Base-by-base conservation (phyloP, 2,329 filamentous ascomycete species). In the Neonectria ditissima region DNA sequence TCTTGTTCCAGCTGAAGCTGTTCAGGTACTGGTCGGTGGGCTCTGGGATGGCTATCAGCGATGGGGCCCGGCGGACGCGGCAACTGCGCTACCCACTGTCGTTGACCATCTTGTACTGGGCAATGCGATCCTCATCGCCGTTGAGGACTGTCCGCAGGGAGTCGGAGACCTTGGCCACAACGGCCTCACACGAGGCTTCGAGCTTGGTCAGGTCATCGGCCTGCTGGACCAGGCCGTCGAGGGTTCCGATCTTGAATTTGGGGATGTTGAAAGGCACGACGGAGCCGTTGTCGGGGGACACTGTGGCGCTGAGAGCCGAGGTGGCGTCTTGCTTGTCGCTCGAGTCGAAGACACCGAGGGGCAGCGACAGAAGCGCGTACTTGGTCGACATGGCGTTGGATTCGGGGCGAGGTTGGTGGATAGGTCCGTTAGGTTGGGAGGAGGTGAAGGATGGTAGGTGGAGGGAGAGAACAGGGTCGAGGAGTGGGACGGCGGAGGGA, bases 171-270 rank as follows among this genome's bases (percentile, higher is more conserved):
- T 97, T 98, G 72, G 86, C 86, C 41, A 97, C 94, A 7, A 97
- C 93, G 56, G 85, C 87, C 79, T 94, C 89, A 78, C 94, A 97
- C 37, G 87, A 86, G 37, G 85, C 79, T 70, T 97, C 93, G 55
- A 98, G 89, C 87, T 97, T 98, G 63, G 90, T 87, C 58, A 99
- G 84, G 76, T 98, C 96, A 76, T 99, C 96, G 60, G 96, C 96
- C 80, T 99, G 95, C 81, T 97, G 93, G 47, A 99, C 94, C 62
- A 99, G 86, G 41, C 92, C 93, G 81, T 99, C 96, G 39, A 99
- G 86, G 0, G 96, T 97, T 62, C 96, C 96, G 78, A 99, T 97
- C 84, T 98, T 99, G 87, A 99, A 97, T 69, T 94, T 91, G 20
- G 96, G 96, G 67, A 98, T 91, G 60, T 87, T 83, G 77, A 98